A percentile compares a stretch with the other conserved stretches of the same genome.
phyloP scores from a whole-genome alignment of 768 basidiomycete genomes.

The Amanita exitialis region DNA sequence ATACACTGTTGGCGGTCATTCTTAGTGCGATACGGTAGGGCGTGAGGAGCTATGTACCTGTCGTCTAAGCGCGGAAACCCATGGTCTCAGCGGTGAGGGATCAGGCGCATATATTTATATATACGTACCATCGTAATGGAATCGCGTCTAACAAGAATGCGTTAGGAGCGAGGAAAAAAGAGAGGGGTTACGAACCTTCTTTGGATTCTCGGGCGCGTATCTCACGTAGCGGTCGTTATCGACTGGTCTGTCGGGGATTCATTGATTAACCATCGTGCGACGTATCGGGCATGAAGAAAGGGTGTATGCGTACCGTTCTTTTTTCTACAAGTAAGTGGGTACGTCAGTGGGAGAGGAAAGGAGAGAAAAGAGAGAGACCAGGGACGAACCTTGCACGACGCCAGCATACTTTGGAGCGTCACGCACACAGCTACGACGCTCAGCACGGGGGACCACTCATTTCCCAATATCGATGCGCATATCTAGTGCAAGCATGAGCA shows the following conservation, averaged over 20 bases:
- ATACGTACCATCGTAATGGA: conserved; percentile 68
- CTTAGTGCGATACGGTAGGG: background rate
- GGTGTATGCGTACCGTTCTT: conserved; percentile 47
- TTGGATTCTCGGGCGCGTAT: conserved; percentile 74
- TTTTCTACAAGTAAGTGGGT: conserved; percentile 19
- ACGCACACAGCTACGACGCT: conserved; percentile 76
- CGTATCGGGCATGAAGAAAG: background rate
- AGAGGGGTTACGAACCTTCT: conserved; percentile 48
- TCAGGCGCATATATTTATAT: background rate
- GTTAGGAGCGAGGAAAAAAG: background rate
- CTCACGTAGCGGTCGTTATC: conserved; percentile 81
- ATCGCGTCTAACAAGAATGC: conserved; percentile 45
- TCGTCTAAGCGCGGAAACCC: too few species aligned
- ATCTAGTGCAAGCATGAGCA: conserved; percentile 36
- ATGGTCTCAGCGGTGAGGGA: background rate
- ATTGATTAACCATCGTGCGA: conserved; percentile 1
- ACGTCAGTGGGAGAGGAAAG: background rate
- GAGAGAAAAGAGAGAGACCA: background rate
- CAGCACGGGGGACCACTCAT: conserved; percentile 85
- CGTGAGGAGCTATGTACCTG: too few species aligned
- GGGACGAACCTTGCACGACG: conserved; percentile 71
- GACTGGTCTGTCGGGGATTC: conserved; percentile 39
- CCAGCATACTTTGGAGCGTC: conserved; percentile 88
- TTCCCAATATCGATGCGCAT: conserved; percentile 83
- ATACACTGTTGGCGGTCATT: background rate